Base-by-base conservation (phyloP, 2,329 filamentous ascomycete species). In the Microsporum canis region DNA sequence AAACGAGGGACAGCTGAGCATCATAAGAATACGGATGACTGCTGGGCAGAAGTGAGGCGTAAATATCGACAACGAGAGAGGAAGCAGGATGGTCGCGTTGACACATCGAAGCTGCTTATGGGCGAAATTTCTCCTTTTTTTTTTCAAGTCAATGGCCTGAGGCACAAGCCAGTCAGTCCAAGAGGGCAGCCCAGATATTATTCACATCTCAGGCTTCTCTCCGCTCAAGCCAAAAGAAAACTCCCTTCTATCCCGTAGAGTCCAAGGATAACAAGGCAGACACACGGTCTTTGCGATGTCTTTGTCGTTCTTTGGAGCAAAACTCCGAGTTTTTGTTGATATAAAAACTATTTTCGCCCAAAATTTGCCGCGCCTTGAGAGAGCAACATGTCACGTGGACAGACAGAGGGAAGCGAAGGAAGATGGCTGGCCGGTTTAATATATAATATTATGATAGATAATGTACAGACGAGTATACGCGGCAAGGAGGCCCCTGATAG, bases 11-110 rank as follows among this genome's bases (percentile, higher is more conserved):
- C 14, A 23, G 17, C 17, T 43, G 29, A 58, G 61, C 61, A 62
- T 62, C 51, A 62, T 62, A 62, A 34, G 43, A 55, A 58, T 14
- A 23, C 39, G 45, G 51, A n/a, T 2, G 38, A 23, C 43, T 43
- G 47, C 34, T 55, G 60, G 33, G 49, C 33, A 47, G 7, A 55
- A 12, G 29, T 33, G 49, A 53, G 31, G 23, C 49, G 29, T 34
- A 7, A 3, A 31, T 53, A 31, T 31, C 7, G 1, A 2, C 6
- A 43, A 14, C 39, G n/a, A 43, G 39, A 43, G 5, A 43, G 39
- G n/a, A 14, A n/a, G 49, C 49, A 5, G 27, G 49, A 34, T 53
- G 49, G 29, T 53, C 49, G 49, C 49, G 49, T 53, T 53, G 29
- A 34, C 49, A 14, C 49, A 53, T 53, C 49, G 23, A 53, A n/a